Conservation (phyloP, 2,329 filamentous ascomycete species). For the Alternaria sp. region DNA sequence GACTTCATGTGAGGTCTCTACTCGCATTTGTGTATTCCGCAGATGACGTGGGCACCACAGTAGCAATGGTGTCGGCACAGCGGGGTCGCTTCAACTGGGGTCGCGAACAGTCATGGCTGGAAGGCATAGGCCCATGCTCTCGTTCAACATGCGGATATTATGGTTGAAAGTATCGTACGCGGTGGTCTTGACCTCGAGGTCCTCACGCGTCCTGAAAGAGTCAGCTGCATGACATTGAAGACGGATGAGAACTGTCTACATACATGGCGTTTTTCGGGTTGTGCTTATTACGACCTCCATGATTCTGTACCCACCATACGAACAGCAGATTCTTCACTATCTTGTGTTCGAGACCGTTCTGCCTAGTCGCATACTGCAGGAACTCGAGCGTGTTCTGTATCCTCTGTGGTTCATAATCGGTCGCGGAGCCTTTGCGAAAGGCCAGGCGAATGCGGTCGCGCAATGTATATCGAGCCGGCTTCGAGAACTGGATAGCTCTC, state of each 20-base stretch:
- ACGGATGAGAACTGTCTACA: constrained; percentile 6
- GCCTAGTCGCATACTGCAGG: constrained; percentile 66
- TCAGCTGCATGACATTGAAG: background rate
- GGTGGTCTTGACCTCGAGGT: constrained; percentile 40
- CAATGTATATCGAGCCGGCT: constrained; percentile 68
- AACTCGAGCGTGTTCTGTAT: constrained; percentile 74
- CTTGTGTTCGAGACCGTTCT: constrained; percentile 72
- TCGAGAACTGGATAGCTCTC: constrained; percentile 74
- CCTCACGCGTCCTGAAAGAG: constrained; percentile 28
- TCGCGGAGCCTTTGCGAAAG: constrained; percentile 44
- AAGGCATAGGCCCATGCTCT: constrained; percentile 70
- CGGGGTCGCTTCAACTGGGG: constrained; percentile 20
- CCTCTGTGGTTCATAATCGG: constrained; percentile 49
- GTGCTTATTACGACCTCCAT: constrained; percentile 37
- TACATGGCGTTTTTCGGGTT: constrained; percentile 25
- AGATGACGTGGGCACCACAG: constrained; percentile 8
- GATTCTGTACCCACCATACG: constrained; percentile 54
- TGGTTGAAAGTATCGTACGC: constrained; percentile 69
- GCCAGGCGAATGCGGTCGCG: constrained; percentile 57
- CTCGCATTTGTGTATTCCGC: background rate
- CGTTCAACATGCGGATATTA: constrained; percentile 75
- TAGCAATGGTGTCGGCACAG: constrained; percentile 2
- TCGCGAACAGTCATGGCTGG: constrained; percentile 41
- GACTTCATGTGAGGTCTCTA: constrained; percentile 67
- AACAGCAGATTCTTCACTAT: constrained; percentile 72